phyloP scores from a whole-genome alignment of 352 stramenopile species.

The Globisporangium emineosum region DNA sequence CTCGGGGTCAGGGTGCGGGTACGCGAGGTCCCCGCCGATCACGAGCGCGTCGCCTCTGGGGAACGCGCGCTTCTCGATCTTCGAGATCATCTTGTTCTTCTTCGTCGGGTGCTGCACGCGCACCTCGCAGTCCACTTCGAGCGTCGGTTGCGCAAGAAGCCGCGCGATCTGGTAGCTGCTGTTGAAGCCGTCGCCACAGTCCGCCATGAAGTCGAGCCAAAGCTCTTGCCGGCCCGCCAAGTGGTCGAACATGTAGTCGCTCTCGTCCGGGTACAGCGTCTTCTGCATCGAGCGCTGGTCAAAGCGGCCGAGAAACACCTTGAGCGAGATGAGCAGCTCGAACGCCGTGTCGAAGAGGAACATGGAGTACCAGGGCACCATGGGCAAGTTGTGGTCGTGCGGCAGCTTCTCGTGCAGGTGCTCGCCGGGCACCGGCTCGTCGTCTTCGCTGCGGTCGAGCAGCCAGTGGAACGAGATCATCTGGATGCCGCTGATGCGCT shows the following conservation, averaged over 20 bases:
- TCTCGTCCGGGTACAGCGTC: constrained; percentile 66
- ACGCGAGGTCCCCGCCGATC: constrained; percentile 91
- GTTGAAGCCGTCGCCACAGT: constrained; percentile 93
- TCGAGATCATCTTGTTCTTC: constrained; percentile 25
- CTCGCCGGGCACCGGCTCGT: constrained; percentile 40
- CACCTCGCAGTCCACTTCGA: constrained; percentile 71
- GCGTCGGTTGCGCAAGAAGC: constrained; percentile 84
- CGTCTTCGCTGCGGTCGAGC: constrained; percentile 35
- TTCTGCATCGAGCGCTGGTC: constrained; percentile 91
- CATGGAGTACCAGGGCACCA: constrained; percentile 95
- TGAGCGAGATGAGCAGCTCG: constrained; percentile 90
- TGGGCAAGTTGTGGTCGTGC: constrained; percentile 74
- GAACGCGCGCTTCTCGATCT: constrained; percentile 51
- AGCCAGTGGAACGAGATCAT: constrained; percentile 84
- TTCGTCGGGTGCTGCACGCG: constrained; percentile 19
- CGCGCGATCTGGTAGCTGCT: constrained; percentile 92
- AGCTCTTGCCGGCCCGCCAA: constrained; percentile 70
- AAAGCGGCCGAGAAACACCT: constrained; percentile 91
- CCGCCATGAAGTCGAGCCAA: constrained; percentile 95
- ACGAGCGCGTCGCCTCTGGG: constrained; percentile 87
- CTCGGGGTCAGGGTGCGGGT: constrained; percentile 84
- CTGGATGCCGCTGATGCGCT: constrained; percentile 74
- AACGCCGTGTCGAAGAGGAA: constrained; percentile 91
- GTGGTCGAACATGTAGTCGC: constrained; percentile 84
- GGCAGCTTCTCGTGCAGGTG: constrained; percentile 59